These are phyloP conservation scores for Miscanthus lutarioriparius DNA, from an alignment of 176 grass and related monocot species.

Conservation along the genomic window DNA sequence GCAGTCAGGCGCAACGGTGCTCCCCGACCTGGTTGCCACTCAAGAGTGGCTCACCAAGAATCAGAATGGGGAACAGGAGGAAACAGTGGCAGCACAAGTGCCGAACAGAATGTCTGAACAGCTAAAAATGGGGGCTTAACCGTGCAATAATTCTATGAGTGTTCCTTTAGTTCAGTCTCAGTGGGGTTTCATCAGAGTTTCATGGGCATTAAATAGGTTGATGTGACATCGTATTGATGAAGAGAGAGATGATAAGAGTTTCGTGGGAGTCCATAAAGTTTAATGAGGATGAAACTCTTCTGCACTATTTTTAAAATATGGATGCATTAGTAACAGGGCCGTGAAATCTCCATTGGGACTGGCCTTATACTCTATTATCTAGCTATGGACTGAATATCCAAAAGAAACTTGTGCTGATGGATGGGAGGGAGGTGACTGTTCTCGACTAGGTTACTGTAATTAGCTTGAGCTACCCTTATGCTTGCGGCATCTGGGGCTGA, in stretches of 20 bases:
- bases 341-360: too few relatives aligned
- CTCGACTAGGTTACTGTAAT: background rate
- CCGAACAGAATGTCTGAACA: slow-evolving; percentile 34
- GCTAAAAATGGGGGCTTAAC: slow-evolving; percentile 13
- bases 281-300: too few relatives aligned
- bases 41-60: slow-evolving; percentile 69
- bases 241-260: too few relatives aligned
- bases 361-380: too few relatives aligned
- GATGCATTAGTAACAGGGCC: too few relatives aligned
- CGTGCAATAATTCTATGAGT: background rate
- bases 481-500: background rate
- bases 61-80: slow-evolving; percentile 19
- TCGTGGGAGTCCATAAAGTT: too few relatives aligned
- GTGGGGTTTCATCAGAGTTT: too few relatives aligned
- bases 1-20: slow-evolving; percentile 57
- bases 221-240: too few relatives aligned
- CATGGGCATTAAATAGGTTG: too few relatives aligned
- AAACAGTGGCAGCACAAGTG: slow-evolving; percentile 29
- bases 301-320: too few relatives aligned
- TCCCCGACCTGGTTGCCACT: slow-evolving; percentile 65
- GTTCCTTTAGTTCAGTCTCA: too few relatives aligned
- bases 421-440: background rate
- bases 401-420: background rate
- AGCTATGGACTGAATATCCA: slow-evolving; percentile 12
- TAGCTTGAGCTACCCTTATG: slow-evolving; percentile 15